Evolutionary conservation across 805 yeast species (phyloP).

Genomic region (Soucietia sequanensis): DNA sequence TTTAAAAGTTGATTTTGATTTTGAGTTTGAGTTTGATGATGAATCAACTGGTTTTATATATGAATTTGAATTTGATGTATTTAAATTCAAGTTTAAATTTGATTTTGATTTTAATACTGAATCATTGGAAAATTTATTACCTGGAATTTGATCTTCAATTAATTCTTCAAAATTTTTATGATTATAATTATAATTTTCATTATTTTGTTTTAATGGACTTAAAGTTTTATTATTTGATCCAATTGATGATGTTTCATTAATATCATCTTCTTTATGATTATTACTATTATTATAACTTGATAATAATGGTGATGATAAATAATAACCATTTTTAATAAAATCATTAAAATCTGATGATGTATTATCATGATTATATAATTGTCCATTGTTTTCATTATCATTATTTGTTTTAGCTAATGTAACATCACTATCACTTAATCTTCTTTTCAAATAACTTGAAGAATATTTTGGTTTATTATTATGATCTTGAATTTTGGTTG

Average conservation of each 20-base stretch:
- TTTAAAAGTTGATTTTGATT: slow-evolving; percentile 5
- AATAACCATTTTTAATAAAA: slow-evolving; percentile 33
- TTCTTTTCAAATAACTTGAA: slow-evolving; percentile 32
- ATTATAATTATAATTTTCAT: neutral
- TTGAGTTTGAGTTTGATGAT: neutral
- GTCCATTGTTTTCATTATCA: neutral
- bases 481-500: slow-evolving; percentile 16
- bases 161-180: neutral
- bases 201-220: neutral
- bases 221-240: neutral
- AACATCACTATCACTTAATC: slow-evolving; percentile 27
- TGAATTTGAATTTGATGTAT: too few species aligned
- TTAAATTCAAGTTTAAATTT: neutral
- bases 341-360: slow-evolving; percentile 19
- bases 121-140: too few species aligned
- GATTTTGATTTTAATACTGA: neutral
- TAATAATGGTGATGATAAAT: slow-evolving; percentile 36
- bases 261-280: slow-evolving; percentile 2
- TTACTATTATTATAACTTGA: slow-evolving; percentile 17
- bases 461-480: slow-evolving; percentile 37
- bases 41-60: neutral
- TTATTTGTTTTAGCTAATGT: slow-evolving; percentile 6
- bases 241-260: neutral
- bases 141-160: neutral
- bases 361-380: slow-evolving; percentile 4